Base-by-base conservation (phyloP, 768 basidiomycete genomes). In the Phanerochaete sordida region DNA sequence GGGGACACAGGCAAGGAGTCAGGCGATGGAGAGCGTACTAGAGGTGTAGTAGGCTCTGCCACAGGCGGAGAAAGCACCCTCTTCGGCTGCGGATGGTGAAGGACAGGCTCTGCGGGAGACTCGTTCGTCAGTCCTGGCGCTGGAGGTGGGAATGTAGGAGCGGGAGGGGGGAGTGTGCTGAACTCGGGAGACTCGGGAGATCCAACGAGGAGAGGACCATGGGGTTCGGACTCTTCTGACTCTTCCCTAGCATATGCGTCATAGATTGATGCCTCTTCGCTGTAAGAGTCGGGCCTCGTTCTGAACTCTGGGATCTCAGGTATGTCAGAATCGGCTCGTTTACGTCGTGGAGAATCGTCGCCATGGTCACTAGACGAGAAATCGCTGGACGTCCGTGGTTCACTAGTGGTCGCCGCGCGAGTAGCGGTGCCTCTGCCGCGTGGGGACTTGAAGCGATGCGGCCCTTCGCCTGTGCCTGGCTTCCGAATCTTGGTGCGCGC, bases 401-500 rank as follows among this genome's bases (percentile, higher is more conserved):
- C 84, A 37, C 70, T 64, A 28, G 70, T 66, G 3, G 71, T 56
- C 19, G 75, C 68, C 33, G 73, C 64, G 8, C 62, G 56, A n/a
- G 56, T 59, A 31, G 58, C 51, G 64, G 70, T 31, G 60, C 73
- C 37, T 83, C 73, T 54, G 72, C 73, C 46, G 26, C 82, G 75
- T 4, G 77, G 73, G 8, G 77, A 72, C 5, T 74, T 76, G 74
- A 95, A 95, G 12, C 93, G 87, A 79, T 92, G 92, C 1, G 91
- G 91, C 12, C 89, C 90, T 72, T 91, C 92, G 15, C 83, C 80
- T 6, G 88, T 72, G 5, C 84, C 83, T 15, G 87, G 79, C 76
- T 98, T 99, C 35, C 96, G 88, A 66, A 98, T 97, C 77, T 94
- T 95, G 0, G 97, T 99, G 15, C 96, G 86, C 3, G 94, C 94